phyloP scores from a whole-genome alignment of 257 asterid species.

The Capsicum chinense region DNA sequence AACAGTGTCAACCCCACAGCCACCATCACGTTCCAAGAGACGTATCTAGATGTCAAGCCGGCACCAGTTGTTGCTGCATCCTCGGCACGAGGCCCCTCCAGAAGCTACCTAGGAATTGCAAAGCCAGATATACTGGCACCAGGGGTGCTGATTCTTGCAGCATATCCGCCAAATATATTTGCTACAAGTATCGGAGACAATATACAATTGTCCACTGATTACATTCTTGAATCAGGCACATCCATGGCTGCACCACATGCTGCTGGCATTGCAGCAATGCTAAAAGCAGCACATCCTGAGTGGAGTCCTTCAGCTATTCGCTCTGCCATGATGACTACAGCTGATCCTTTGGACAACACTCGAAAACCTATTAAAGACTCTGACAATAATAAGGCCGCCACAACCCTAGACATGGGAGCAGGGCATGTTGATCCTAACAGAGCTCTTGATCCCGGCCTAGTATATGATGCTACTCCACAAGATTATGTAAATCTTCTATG shows the following conservation, averaged over 20 bases:
- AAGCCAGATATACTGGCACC: slow-evolving; percentile 29
- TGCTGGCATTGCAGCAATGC: slow-evolving; percentile 32
- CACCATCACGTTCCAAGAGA: slow-evolving; percentile 26
- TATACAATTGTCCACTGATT: slow-evolving; percentile 17
- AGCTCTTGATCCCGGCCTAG: slow-evolving; percentile 41
- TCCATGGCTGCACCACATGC: slow-evolving; percentile 33
- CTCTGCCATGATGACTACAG: slow-evolving; percentile 38
- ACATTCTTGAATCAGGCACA: slow-evolving; percentile 24
- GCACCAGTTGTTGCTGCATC: slow-evolving; percentile 14
- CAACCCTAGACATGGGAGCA: slow-evolving; percentile 38
- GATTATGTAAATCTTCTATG: slow-evolving; percentile 40
- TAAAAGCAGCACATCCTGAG: slow-evolving; percentile 27
- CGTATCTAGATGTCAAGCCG: slow-evolving; percentile 11
- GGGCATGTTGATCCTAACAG: slow-evolving; percentile 38
- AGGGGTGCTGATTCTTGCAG: slow-evolving; percentile 31
- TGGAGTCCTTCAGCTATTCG: slow-evolving; percentile 33
- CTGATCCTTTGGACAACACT: slow-evolving; percentile 30
- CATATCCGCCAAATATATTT: slow-evolving; percentile 2
- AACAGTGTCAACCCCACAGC: not conserved
- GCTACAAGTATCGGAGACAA: slow-evolving; percentile 3
- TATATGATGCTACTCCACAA: slow-evolving; percentile 34
- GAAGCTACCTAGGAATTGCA: slow-evolving; percentile 24
- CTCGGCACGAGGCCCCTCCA: slow-evolving; percentile 21
- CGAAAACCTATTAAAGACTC: slow-evolving; percentile 28
- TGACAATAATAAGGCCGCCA: not conserved